phyloP scores from a whole-genome alignment of 805 yeast species.

The Candida sonorensis region DNA sequence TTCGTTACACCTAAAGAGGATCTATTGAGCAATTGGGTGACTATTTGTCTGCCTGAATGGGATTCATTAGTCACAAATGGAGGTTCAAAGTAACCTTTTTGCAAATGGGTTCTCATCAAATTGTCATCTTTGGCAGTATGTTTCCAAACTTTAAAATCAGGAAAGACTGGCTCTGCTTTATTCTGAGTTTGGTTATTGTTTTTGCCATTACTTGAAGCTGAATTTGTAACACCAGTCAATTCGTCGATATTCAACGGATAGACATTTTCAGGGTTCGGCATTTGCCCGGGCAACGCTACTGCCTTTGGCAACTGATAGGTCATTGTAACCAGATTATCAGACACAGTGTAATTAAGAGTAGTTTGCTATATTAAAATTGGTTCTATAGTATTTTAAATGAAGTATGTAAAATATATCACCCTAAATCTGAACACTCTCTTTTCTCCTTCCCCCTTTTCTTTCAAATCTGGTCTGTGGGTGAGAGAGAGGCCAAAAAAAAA shows the following conservation, averaged over 20 bases:
- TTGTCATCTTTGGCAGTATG: conserved; percentile 50
- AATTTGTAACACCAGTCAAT: background rate
- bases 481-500: no score
- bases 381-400: no score
- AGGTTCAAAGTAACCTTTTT: conserved; percentile 64
- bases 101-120: conserved; percentile 48
- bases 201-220: background rate
- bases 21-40: conserved; percentile 30
- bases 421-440: no score
- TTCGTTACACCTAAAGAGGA: conserved; percentile 18
- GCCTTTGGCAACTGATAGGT: conserved; percentile 3
- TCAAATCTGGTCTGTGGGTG: no score
- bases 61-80: conserved; percentile 62
- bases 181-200: no score
- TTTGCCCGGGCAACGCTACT: conserved; percentile 15
- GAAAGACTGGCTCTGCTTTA: conserved; percentile 32
- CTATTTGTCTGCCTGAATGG: conserved; percentile 57
- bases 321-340: conserved; percentile 2
- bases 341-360: no score
- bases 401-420: no score
- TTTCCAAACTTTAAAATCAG: conserved; percentile 70
- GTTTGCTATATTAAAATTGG: no score
- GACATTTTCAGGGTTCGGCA: conserved; percentile 23
- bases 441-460: no score
- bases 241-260: conserved; percentile 25